phyloP scores from a whole-genome alignment of 139 green algal species.

The Chlorella sp. region DNA sequence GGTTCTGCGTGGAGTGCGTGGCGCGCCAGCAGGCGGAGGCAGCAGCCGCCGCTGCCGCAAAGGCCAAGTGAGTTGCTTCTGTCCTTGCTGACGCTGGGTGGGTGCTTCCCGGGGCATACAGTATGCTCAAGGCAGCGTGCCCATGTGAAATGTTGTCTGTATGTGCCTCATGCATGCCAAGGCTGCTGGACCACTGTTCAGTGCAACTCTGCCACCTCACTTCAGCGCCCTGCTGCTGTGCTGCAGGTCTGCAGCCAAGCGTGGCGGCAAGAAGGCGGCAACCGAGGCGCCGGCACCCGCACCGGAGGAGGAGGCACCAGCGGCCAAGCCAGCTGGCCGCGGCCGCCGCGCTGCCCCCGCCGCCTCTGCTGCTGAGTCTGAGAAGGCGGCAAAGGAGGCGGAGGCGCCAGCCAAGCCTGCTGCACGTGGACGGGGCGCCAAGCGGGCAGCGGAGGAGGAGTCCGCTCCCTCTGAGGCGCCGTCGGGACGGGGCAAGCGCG shows the following conservation, averaged over 20 bases:
- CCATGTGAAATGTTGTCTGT: too few relatives aligned
- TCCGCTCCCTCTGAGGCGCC: not conserved
- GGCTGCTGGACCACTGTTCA: too few relatives aligned
- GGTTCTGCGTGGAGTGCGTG: conserved; percentile 45
- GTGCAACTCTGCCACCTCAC: too few relatives aligned
- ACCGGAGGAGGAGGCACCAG: not conserved
- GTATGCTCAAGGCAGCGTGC: too few relatives aligned
- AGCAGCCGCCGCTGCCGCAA: not conserved
- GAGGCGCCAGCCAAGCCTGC: conserved; percentile 1
- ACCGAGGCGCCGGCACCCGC: not conserved
- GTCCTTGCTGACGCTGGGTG: not conserved
- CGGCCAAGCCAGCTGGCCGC: conserved; percentile 10
- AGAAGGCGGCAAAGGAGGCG: not conserved
- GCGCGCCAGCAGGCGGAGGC: conserved; percentile 26
- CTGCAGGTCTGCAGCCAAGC: conserved; percentile 17
- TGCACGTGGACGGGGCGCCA: not conserved
- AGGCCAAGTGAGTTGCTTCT: conserved; percentile 3
- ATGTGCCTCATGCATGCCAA: not conserved
- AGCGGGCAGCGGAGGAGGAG: conserved; percentile 1
- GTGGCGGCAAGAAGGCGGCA: not conserved
- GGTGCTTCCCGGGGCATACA: not conserved
- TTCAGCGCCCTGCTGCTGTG: too few relatives aligned
- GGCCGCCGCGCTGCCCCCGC: not conserved
- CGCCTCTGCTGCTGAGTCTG: not conserved
- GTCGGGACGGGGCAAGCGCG: conserved; percentile 4